Conservation (phyloP, 2,329 filamentous ascomycete genomes). For the Hymenoscyphus fructigenus region DNA sequence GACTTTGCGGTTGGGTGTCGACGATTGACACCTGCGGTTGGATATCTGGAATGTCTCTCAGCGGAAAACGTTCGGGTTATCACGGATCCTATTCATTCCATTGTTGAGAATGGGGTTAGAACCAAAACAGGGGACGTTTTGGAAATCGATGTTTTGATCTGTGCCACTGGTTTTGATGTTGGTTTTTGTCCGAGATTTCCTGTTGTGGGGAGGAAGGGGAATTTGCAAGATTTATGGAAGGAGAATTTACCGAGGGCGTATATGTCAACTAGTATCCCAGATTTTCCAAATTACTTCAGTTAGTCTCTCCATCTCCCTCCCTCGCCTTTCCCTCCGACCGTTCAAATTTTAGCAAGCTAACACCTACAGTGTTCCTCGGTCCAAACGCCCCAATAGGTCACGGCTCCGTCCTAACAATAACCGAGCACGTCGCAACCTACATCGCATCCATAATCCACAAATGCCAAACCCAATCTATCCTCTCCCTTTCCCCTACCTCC, state of each 20-base stretch:
- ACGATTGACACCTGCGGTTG: constrained; percentile 42
- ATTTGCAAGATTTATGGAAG: constrained; percentile 14
- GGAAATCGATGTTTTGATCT: constrained; percentile 40
- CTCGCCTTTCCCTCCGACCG: neutral
- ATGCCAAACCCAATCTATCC: constrained; percentile 42
- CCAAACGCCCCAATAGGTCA: constrained; percentile 36
- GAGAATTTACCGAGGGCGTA: constrained; percentile 11
- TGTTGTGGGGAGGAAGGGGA: constrained; percentile 23
- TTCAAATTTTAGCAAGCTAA: too few species aligned
- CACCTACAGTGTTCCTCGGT: constrained; percentile 29
- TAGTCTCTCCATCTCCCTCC: neutral
- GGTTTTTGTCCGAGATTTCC: constrained; percentile 29
- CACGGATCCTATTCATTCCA: constrained; percentile 46
- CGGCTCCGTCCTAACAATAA: constrained; percentile 38
- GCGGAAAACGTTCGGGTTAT: constrained; percentile 38
- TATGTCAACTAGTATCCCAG: neutral
- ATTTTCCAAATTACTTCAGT: constrained; percentile 25
- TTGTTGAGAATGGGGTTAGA: constrained; percentile 38
- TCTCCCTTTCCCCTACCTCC: constrained; percentile 41
- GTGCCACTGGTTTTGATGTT: constrained; percentile 37
- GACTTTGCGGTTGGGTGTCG: constrained; percentile 43
- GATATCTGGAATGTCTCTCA: constrained; percentile 40
- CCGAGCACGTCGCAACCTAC: constrained; percentile 50
- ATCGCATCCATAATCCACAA: constrained; percentile 47
- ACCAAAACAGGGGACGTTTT: constrained; percentile 30